These are phyloP conservation scores for Martiniozyma asiatica DNA, from an alignment of 1,139 yeast genomes.

Conservation along the genomic window DNA sequence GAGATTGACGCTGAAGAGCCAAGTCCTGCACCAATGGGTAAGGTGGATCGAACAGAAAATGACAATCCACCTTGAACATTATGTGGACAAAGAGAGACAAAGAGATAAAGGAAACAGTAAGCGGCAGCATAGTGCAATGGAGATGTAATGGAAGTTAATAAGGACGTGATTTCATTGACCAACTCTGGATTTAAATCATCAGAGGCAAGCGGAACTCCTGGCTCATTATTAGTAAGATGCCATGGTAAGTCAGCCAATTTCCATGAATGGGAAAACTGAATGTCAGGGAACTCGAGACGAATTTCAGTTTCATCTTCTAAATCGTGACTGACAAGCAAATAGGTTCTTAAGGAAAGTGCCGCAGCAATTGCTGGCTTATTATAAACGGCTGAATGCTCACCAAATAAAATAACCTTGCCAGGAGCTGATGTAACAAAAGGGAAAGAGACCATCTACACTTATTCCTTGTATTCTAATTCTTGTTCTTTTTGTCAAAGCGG, in stretches of 20 bases:
- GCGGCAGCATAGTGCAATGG: slow-evolving; percentile 73
- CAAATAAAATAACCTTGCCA: slow-evolving; percentile 90
- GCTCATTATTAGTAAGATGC: slow-evolving; percentile 25
- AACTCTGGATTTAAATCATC: slow-evolving; percentile 52
- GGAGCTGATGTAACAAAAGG: slow-evolving; percentile 87
- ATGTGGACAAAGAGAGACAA: slow-evolving; percentile 42
- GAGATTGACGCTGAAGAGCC: slow-evolving; percentile 92
- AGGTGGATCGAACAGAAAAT: slow-evolving; percentile 64
- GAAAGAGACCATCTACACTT: slow-evolving; percentile 13
- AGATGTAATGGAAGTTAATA: slow-evolving; percentile 35
- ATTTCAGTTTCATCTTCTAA: slow-evolving; percentile 28
- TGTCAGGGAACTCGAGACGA: slow-evolving; percentile 74
- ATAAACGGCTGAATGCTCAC: slow-evolving; percentile 95
- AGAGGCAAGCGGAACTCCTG: slow-evolving; percentile 32
- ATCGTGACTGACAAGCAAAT: slow-evolving; percentile 42
- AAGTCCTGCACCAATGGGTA: slow-evolving; percentile 95
- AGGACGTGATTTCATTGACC: slow-evolving; percentile 33
- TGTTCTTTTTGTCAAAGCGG: neutral
- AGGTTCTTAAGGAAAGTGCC: slow-evolving; percentile 72
- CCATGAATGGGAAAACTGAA: slow-evolving; percentile 57
- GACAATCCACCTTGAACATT: slow-evolving; percentile 43
- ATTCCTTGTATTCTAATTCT: slow-evolving; percentile 7
- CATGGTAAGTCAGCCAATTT: slow-evolving; percentile 48
- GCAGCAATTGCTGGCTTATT: slow-evolving; percentile 88
- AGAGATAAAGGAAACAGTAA: slow-evolving; percentile 71